These are phyloP conservation scores for Pichia terricola DNA, from an alignment of 1,139 yeast genomes.

Conservation along the genomic window DNA sequence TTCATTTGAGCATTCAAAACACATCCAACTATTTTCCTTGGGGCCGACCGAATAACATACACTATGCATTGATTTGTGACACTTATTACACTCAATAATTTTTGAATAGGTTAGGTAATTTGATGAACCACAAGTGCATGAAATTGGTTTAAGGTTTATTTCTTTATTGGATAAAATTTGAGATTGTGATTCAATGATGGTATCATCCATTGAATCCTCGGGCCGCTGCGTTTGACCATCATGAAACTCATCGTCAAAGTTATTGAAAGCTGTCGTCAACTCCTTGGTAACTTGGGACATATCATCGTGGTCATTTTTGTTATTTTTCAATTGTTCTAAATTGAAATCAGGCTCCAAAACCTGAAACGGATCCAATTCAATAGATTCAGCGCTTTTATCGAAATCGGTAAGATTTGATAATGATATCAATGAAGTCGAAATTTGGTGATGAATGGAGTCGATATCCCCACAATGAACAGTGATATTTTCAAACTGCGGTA, in stretches of 20 bases:
- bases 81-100: constrained; percentile 12
- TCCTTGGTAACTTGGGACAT: constrained; percentile 20
- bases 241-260: constrained; percentile 1
- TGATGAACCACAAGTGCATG: constrained; percentile 14
- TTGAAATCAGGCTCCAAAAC: neutral
- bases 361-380: constrained; percentile 15
- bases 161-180: neutral
- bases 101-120: constrained; percentile 9
- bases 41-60: constrained; percentile 12
- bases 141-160: neutral
- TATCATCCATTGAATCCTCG: too few relatives aligned
- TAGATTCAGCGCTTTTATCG: neutral
- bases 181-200: neutral
- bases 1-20: constrained; percentile 7
- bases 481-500: constrained; percentile 10
- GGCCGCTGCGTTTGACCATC: constrained; percentile 13
- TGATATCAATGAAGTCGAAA: constrained; percentile 14
- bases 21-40: constrained; percentile 5
- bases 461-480: constrained; percentile 16
- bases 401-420: constrained; percentile 7
- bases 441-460: constrained; percentile 14
- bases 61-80: constrained; percentile 12
- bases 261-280: constrained; percentile 10
- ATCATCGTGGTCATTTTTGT: neutral
- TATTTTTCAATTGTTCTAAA: neutral